A percentile compares a stretch with the other conserved stretches of the same genome.
Evolutionary conservation across 1,284 basidiomycete species (phyloP).

Genomic region (Apiotrichum gracile): DNA sequence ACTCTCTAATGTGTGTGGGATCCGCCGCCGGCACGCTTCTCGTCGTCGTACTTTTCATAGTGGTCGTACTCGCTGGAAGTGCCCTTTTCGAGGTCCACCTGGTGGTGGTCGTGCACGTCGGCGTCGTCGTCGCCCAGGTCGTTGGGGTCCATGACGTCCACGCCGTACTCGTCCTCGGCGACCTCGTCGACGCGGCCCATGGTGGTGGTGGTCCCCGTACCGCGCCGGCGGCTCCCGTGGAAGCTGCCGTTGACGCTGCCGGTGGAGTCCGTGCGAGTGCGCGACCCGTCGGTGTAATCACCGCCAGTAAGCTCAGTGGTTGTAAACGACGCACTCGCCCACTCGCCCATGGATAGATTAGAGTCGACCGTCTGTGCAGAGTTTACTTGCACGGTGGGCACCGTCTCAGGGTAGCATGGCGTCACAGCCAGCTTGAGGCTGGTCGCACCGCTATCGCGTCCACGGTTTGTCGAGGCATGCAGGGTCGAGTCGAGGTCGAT

Average conservation of each 20-base stretch:
- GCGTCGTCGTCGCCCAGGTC: no score
- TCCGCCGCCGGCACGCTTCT: no score
- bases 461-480: conserved; percentile 2
- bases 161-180: not conserved
- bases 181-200: not conserved
- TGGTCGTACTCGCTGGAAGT: no score
- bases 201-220: not conserved
- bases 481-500: conserved; percentile 35
- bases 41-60: no score
- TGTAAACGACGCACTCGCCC: conserved; percentile 4
- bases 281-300: not conserved
- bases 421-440: conserved; percentile 10
- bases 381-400: conserved; percentile 2
- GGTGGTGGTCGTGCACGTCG: not conserved
- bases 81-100: not conserved
- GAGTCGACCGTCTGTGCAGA: conserved; percentile 6
- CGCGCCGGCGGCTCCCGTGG: not conserved
- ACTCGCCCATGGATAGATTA: conserved; percentile 8
- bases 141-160: not conserved
- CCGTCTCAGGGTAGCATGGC: conserved; percentile 1
- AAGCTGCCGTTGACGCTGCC: not conserved
- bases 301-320: not conserved
- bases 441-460: not conserved
- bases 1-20: no score
- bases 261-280: not conserved